A percentile compares a stretch with the other conserved stretches of the same genome.
phyloP scores from a whole-genome alignment of 192 early-diverging fungal genomes.

The Umbelopsis isabellina region DNA sequence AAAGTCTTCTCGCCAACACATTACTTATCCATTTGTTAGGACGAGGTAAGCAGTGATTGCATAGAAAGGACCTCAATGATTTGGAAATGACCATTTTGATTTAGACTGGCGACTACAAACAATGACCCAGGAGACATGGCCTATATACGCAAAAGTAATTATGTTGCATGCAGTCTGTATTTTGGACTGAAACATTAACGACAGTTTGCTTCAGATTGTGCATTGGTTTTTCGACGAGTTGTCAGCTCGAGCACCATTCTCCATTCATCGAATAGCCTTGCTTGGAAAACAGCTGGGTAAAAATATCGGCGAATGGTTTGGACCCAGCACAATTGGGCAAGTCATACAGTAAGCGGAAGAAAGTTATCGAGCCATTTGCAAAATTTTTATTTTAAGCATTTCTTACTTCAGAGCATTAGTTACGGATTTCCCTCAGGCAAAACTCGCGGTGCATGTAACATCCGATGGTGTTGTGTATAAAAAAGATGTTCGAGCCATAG shows the following conservation, averaged over 20 bases:
- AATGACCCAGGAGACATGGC: constrained; percentile 41
- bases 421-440: constrained; percentile 54
- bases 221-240: constrained; percentile 84
- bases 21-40: constrained; percentile 78
- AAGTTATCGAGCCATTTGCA: constrained; percentile 28
- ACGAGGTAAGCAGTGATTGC: constrained; percentile 57
- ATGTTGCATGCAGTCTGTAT: neutral
- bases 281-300: constrained; percentile 84
- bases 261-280: constrained; percentile 91
- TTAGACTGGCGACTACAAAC: constrained; percentile 52
- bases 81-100: constrained; percentile 1
- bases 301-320: constrained; percentile 98
- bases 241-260: constrained; percentile 71
- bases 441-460: constrained; percentile 74
- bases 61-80: constrained; percentile 9
- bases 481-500: constrained; percentile 63
- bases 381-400: constrained; percentile 23
- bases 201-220: constrained; percentile 27
- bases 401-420: constrained; percentile 58
- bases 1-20: constrained; percentile 88
- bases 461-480: constrained; percentile 85
- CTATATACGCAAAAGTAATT: constrained; percentile 48
- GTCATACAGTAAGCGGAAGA: constrained; percentile 66
- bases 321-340: constrained; percentile 85
- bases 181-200: neutral